phyloP scores from a whole-genome alignment of 768 basidiomycete genomes.

The Trametes coccinea region DNA sequence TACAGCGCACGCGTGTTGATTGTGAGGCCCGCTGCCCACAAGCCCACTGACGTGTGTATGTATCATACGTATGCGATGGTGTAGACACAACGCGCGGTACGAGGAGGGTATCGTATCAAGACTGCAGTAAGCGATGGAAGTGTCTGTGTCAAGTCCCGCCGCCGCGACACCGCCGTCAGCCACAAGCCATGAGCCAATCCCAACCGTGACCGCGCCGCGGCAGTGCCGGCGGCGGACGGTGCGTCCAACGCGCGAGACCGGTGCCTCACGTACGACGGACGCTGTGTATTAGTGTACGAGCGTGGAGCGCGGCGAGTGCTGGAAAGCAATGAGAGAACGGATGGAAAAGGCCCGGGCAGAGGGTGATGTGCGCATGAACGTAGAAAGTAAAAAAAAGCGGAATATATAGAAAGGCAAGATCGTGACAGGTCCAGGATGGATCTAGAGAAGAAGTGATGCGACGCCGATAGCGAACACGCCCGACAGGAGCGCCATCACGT shows the following conservation, averaged over 20 bases:
- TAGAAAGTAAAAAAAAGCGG: not conserved
- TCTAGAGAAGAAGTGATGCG: slow-evolving; percentile 19
- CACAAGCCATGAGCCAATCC: not conserved
- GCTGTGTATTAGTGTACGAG: not conserved
- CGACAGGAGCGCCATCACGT: slow-evolving; percentile 7
- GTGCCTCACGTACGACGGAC: slow-evolving; percentile 2
- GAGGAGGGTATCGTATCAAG: slow-evolving; percentile 14
- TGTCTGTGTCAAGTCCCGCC: slow-evolving; percentile 1
- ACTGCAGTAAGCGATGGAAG: not conserved
- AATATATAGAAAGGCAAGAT: not conserved
- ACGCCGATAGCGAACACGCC: slow-evolving; percentile 14
- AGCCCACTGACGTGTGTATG: no score
- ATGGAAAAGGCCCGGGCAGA: not conserved
- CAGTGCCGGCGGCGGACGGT: not conserved
- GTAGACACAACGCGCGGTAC: slow-evolving; percentile 11
- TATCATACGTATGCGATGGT: slow-evolving; percentile 12
- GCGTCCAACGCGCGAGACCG: not conserved
- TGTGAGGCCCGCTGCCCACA: slow-evolving; percentile 14
- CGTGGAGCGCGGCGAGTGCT: not conserved
- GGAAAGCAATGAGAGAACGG: not conserved
- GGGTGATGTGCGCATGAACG: not conserved
- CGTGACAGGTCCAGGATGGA: slow-evolving; percentile 1
- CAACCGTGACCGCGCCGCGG: no score
- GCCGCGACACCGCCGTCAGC: not conserved
- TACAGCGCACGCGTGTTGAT: slow-evolving; percentile 18